These are phyloP conservation scores for Rhododendron ovatum DNA, from an alignment of 148 eudicot genomes.

Conservation along the genomic window DNA sequence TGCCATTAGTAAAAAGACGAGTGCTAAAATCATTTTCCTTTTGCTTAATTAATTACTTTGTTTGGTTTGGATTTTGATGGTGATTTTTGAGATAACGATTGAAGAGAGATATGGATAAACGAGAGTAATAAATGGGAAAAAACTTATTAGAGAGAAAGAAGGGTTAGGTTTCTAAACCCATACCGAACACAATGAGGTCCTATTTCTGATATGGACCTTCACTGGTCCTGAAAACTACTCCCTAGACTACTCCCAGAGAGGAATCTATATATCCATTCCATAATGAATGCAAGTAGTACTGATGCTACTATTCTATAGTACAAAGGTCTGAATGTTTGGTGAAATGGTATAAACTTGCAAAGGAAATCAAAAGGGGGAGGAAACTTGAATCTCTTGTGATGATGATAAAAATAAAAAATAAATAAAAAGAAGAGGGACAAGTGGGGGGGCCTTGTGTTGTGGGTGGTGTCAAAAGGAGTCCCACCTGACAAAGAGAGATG, in stretches of 20 bases:
- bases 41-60: too few species aligned
- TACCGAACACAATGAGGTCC: too few species aligned
- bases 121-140: too few species aligned
- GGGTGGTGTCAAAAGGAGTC: slow-evolving; percentile 13
- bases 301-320: not conserved
- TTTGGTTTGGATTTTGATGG: too few species aligned
- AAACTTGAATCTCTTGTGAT: not conserved
- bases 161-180: too few species aligned
- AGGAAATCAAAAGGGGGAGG: not conserved
- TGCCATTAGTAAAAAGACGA: too few species aligned
- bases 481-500: slow-evolving; percentile 22
- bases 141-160: too few species aligned
- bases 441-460: not conserved
- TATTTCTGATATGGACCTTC: not conserved
- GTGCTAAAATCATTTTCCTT: too few species aligned
- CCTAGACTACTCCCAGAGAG: not conserved
- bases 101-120: too few species aligned
- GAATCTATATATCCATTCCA: not conserved
- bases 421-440: not conserved
- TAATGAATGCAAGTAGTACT: not conserved
- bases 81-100: too few species aligned
- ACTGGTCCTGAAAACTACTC: not conserved
- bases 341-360: not conserved
- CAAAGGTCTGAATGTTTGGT: not conserved
- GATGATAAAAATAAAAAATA: not conserved